phyloP scores from a whole-genome alignment of 306 rosid species.

The Geum urbanum region DNA sequence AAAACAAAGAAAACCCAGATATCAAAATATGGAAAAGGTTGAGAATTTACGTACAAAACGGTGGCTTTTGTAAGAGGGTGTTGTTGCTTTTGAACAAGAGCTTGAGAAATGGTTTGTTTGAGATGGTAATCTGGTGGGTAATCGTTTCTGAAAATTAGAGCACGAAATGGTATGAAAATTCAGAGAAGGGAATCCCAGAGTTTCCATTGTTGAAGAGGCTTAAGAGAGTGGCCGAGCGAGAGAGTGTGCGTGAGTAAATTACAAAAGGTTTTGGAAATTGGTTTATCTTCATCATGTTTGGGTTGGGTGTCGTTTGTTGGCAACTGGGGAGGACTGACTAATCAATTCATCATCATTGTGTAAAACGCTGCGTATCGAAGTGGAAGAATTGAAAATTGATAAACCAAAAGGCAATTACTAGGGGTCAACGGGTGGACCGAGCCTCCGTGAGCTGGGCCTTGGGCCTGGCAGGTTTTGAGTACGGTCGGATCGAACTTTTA shows the following conservation, averaged over 20 bases:
- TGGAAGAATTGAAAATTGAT: too few relatives aligned
- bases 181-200: conserved; percentile 58
- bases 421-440: too few relatives aligned
- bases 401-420: too few relatives aligned
- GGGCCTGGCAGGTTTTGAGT: too few relatives aligned
- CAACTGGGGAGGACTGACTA: background rate
- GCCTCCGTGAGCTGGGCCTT: too few relatives aligned
- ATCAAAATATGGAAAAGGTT: background rate
- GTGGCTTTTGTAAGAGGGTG: conserved; percentile 23
- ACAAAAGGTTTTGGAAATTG: conserved; percentile 3
- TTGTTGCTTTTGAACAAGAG: conserved; percentile 37
- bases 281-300: background rate
- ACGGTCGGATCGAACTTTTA: too few relatives aligned
- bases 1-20: background rate
- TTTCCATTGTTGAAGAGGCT: conserved; percentile 42
- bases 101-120: conserved; percentile 22
- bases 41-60: conserved; percentile 35
- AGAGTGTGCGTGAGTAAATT: background rate
- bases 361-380: background rate
- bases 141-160: conserved; percentile 26
- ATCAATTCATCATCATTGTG: background rate
- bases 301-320: conserved; percentile 9
- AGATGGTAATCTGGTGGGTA: conserved; percentile 14
- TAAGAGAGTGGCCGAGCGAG: background rate
- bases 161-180: conserved; percentile 31